Evolutionary conservation across 306 rosid species (phyloP), one percentile per base, ranked within the genome.

Genomic region (Begonia loranthoides): DNA sequence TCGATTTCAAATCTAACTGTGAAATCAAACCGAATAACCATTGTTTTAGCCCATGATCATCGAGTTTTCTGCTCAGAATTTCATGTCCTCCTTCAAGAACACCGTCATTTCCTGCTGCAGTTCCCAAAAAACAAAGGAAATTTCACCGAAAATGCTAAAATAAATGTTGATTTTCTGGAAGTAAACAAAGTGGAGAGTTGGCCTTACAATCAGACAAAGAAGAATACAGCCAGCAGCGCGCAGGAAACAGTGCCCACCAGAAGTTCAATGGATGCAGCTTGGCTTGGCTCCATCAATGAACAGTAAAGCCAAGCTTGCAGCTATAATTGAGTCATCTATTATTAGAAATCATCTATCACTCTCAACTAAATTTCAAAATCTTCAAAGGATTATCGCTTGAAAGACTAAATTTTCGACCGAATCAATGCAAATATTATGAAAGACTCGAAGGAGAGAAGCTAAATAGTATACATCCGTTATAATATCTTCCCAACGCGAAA

Each of bases 261-360:
- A 78, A 76, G 52, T 70, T 85, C 63, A 90, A 63, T 65, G 66
- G 80, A 51, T 82, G 99, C 50, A 80, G 54, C 77, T 86, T 86
- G 2, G 54, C 77, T 86, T 86, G 2, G 76, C 79, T 67, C 77
- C 95, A 60, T 90, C 95, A 12, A 90, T 90, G 87, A 90, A 90
- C 68, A 90, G 62, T 61, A 90, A 41, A 2, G 99, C 92, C 73
- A 90, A 67, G 66, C 92, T 76, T 12, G 95, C 99, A 55, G 99
- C 95, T 90, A 65, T 77, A 62, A 5, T 40, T 53, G 51, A 14
- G 9, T 5, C 10, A 4, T 1, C 15, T 47, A 13, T 16, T 15
- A 44, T 44, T 14, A 44, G 4, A 3, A 44, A 14, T 28, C 36
- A 4, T 14, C 4, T 11, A 11, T 44, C 15, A 14, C 15, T 44